Evolutionary conservation across 345 rosid species (phyloP), one percentile per base, ranked within the genome.

Genomic region (Acer saccharum): DNA sequence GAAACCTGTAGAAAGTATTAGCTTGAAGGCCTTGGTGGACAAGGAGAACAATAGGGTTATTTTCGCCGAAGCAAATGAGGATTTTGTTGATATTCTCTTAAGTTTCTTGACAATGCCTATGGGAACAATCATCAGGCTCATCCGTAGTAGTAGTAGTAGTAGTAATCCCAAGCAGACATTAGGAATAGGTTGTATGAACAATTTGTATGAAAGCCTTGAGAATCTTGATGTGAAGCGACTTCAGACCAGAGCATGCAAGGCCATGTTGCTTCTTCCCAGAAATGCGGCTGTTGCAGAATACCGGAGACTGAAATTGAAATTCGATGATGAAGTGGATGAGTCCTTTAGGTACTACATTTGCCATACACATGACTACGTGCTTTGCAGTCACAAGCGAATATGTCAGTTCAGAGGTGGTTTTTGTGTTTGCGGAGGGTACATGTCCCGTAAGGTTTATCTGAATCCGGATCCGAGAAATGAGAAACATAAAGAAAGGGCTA

Each of bases 101-200:
- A 58, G 81, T 32, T 84, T 81, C 57, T 65, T 84, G 63, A 78
- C 87, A 65, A 55, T 73, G 67, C 80, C 87, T 0, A 65, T 76
- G 72, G 82, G 78, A 75, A 60, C 78, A 14, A 60, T 73, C 48
- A n/a, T 79, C 21, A 65, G 65, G 55, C 81, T 76, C 11, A 14
- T 62, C 7, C 23, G 43, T 10, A 71, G 25, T 3, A 32, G 35
- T 3, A 32, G 35, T 4, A 35, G 39, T 4, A 35, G 39, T 35
- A 35, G 39, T 35, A n/a, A 0, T 50, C 44, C 23, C 54, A 46
- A 5, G 1, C 8, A 35, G 39, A 35, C 39, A 17, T 4, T 23
- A 9, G 18, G 50, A 20, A 29, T 77, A 52, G 80, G 81, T n/a
- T 60, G 81, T 60, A 20, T 77, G 58, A 78, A 78, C 17, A 84